Evolutionary conservation across 352 stramenopile genomes (phyloP).

Genomic region (Phytophthora pistaciae): DNA sequence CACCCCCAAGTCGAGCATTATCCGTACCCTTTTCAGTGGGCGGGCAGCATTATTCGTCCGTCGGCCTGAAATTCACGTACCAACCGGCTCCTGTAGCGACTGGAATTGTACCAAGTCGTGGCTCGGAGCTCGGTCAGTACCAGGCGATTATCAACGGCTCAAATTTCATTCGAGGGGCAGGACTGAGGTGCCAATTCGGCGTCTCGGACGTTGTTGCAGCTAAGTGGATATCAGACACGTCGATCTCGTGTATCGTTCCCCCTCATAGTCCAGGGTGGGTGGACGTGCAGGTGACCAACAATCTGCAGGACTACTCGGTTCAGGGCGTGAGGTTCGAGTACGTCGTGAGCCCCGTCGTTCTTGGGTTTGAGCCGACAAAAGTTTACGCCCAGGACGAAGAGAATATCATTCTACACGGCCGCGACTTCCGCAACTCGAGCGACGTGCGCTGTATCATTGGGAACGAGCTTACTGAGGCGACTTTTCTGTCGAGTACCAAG

Average conservation of each 20-base stretch:
- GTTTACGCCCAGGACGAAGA: constrained; percentile 12
- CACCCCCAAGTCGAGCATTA: constrained; percentile 29
- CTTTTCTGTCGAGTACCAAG: constrained; percentile 35
- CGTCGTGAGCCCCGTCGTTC: constrained; percentile 39
- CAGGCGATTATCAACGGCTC: constrained; percentile 37
- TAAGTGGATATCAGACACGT: constrained; percentile 43
- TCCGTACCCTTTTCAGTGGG: constrained; percentile 37
- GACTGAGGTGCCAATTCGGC: constrained; percentile 57
- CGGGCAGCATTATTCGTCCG: constrained; percentile 15
- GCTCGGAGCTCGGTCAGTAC: constrained; percentile 44
- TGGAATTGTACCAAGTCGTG: constrained; percentile 26
- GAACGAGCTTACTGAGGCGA: constrained; percentile 29
- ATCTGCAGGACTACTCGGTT: constrained; percentile 59
- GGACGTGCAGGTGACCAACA: constrained; percentile 60
- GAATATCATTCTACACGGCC: constrained; percentile 34
- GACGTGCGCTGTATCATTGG: constrained; percentile 46
- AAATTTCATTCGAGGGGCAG: constrained; percentile 43
- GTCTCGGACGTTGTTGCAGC: constrained; percentile 35
- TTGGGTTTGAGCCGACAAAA: constrained; percentile 38
- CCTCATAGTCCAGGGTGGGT: constrained; percentile 39
- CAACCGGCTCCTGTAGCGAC: constrained; percentile 19
- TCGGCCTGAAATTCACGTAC: constrained; percentile 37
- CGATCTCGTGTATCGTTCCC: constrained; percentile 43
- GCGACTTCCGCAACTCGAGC: constrained; percentile 51
- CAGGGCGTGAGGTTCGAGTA: constrained; percentile 47